phyloP scores from a whole-genome alignment of 129 eudicot species.

The Arctium minus region DNA sequence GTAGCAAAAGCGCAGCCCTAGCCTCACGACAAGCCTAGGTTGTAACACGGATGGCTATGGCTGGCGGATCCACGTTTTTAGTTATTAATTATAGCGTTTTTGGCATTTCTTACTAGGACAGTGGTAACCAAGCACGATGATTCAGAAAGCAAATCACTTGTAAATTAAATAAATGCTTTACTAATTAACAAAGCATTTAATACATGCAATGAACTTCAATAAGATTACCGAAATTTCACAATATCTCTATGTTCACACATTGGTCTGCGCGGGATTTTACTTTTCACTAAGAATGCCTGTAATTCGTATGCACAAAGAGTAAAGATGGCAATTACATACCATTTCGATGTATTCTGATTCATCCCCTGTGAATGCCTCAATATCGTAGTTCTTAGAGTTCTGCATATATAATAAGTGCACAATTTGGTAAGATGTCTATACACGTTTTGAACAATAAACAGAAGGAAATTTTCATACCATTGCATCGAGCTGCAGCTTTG shows the following conservation, averaged over 20 bases:
- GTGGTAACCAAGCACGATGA: too few species aligned
- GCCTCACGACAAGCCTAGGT: too few species aligned
- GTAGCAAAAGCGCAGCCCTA: too few species aligned
- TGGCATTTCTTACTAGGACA: too few species aligned
- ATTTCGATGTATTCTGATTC: constrained; percentile 81
- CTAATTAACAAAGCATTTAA: too few species aligned
- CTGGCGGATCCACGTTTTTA: too few species aligned
- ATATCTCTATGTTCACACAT: background rate
- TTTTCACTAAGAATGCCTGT: background rate
- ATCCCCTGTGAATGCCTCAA: constrained; percentile 66
- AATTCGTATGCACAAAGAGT: background rate
- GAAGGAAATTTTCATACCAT: constrained; percentile 29
- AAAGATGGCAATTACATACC: constrained; percentile 34
- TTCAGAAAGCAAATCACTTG: too few species aligned
- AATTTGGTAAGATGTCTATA: background rate
- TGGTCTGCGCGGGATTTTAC: background rate
- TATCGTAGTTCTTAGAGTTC: constrained; percentile 65
- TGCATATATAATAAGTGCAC: constrained; percentile 19
- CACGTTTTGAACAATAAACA: background rate
- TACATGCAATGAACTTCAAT: background rate
- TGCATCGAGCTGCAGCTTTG: constrained; percentile 54
- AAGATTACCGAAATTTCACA: background rate
- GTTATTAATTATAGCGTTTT: too few species aligned
- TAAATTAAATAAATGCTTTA: too few species aligned
- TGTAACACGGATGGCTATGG: too few species aligned